Evolutionary conservation across 148 eudicot genomes (phyloP).

Genomic region (Rhododendron williamsianum): DNA sequence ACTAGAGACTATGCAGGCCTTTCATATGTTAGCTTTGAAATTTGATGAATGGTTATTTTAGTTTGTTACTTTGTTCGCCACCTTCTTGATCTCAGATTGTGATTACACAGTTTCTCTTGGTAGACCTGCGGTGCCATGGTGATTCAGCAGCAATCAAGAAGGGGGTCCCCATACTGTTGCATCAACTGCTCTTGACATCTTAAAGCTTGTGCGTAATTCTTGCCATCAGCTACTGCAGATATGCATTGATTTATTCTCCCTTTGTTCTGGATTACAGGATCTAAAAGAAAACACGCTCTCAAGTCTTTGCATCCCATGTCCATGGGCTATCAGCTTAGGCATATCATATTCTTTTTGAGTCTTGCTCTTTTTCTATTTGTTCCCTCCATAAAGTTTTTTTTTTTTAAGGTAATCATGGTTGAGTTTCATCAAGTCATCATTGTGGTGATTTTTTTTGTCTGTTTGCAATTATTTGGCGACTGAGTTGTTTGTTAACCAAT

Average conservation of each 20-base stretch:
- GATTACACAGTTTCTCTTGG: slow-evolving; percentile 66
- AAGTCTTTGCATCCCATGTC: background rate
- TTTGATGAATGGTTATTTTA: background rate
- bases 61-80: background rate
- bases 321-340: slow-evolving; percentile 6
- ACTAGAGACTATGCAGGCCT: background rate
- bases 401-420: background rate
- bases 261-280: background rate
- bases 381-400: background rate
- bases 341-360: background rate
- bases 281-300: background rate
- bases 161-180: slow-evolving; percentile 68
- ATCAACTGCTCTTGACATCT: slow-evolving; percentile 81
- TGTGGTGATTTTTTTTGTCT: background rate
- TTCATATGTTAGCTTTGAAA: background rate
- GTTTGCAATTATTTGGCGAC: background rate
- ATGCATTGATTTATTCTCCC: background rate
- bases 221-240: background rate
- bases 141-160: slow-evolving; percentile 73
- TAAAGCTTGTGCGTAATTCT: slow-evolving; percentile 56
- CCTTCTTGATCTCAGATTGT: slow-evolving; percentile 7
- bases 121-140: slow-evolving; percentile 91
- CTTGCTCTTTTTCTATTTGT: background rate
- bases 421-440: background rate
- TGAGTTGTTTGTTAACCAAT: background rate